These are phyloP conservation scores for Yarrowia alimentaria DNA, from an alignment of 805 yeast genomes.

Conservation along the genomic window DNA sequence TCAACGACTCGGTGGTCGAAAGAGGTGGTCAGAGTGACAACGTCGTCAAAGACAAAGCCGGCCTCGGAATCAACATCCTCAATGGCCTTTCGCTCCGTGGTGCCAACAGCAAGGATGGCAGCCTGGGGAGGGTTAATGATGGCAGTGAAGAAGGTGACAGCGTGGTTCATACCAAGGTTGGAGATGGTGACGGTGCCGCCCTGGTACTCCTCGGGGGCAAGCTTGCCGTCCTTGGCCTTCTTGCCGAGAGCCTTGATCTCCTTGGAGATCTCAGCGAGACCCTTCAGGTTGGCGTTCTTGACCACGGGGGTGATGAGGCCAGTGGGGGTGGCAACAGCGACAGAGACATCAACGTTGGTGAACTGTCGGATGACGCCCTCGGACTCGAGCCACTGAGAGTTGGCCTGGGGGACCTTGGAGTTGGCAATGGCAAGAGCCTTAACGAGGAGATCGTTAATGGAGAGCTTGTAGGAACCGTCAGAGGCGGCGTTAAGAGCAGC, in stretches of 20 bases:
- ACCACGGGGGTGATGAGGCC: slow-evolving; percentile 97
- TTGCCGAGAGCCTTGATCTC: slow-evolving; percentile 90
- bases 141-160: slow-evolving; percentile 89
- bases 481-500: slow-evolving; percentile 81
- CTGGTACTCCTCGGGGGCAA: slow-evolving; percentile 94
- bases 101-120: slow-evolving; percentile 91
- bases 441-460: slow-evolving; percentile 90
- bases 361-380: slow-evolving; percentile 91
- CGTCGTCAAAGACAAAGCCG: slow-evolving; percentile 90
- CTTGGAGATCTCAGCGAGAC: slow-evolving; percentile 74
- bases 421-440: slow-evolving; percentile 93
- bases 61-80: slow-evolving; percentile 87
- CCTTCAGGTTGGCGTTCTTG: slow-evolving; percentile 81
- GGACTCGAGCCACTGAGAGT: slow-evolving; percentile 87
- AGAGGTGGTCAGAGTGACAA: slow-evolving; percentile 89
- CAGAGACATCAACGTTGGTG: slow-evolving; percentile 90
- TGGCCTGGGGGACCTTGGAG: slow-evolving; percentile 86
- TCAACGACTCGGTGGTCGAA: slow-evolving; percentile 97
- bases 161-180: slow-evolving; percentile 97
- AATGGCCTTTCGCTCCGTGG: slow-evolving; percentile 86
- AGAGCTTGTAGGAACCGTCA: slow-evolving; percentile 82
- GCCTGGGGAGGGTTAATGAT: slow-evolving; percentile 98
- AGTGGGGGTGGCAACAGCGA: slow-evolving; percentile 97
- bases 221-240: slow-evolving; percentile 93
- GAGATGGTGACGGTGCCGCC: slow-evolving; percentile 99